A percentile compares a stretch with the other conserved stretches of the same genome.
Conservation (phyloP, 2,329 filamentous ascomycete species). For the Domatiomyces globalis region DNA sequence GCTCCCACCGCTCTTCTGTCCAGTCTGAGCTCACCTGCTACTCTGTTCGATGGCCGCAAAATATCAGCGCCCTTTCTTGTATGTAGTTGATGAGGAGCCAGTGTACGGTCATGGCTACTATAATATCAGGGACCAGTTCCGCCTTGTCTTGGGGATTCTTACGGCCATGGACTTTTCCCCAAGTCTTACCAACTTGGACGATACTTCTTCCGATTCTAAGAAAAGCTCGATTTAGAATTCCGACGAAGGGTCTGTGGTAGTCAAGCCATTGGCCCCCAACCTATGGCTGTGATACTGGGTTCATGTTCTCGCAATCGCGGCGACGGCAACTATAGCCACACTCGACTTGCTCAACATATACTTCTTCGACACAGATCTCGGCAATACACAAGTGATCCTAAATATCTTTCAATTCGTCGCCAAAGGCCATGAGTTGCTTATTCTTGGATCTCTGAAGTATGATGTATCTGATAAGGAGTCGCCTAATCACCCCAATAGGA, state of each 20-base stretch:
- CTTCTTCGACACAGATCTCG: not conserved
- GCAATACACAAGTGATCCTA: not conserved
- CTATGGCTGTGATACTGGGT: not conserved
- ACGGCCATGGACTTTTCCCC: too few species aligned
- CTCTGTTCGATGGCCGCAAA: too few species aligned
- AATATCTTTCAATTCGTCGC: constrained; percentile 2
- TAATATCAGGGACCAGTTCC: too few species aligned
- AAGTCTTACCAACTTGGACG: too few species aligned
- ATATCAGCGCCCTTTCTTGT: too few species aligned
- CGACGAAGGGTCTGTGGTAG: not conserved
- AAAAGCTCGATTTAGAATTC: not conserved
- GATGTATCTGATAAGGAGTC: not conserved
- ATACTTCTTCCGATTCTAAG: too few species aligned
- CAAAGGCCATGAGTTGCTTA: not conserved
- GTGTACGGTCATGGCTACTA: too few species aligned
- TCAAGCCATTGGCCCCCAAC: not conserved
- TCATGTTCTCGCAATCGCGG: not conserved
- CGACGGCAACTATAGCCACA: not conserved
- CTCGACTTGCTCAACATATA: constrained; percentile 1
- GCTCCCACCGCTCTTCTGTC: too few species aligned
- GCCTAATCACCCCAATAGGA: not conserved
- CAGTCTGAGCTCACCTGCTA: too few species aligned
- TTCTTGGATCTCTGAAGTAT: constrained; percentile 1
- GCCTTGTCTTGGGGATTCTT: too few species aligned
- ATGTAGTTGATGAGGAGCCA: too few species aligned